Conservation (phyloP, 192 early-diverging fungal genomes). For the Spinellus fusiger region DNA sequence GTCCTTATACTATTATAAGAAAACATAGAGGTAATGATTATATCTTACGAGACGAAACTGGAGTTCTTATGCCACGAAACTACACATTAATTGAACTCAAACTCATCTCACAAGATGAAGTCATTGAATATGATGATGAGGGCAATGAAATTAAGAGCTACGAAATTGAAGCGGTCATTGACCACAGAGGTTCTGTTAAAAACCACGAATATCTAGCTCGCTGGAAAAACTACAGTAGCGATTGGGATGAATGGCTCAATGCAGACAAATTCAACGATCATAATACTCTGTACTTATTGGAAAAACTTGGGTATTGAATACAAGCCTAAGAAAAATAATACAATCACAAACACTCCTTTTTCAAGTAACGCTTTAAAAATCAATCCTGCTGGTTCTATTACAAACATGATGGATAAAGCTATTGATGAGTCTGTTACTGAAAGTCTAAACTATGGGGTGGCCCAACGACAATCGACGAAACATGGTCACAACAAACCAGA, state of each 20-base stretch:
- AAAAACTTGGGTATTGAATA: neutral
- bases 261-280: neutral
- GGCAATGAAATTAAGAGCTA: too few species aligned
- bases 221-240: neutral
- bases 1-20: neutral
- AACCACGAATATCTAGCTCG: constrained; percentile 12
- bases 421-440: too few species aligned
- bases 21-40: neutral
- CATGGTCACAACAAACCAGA: too few species aligned
- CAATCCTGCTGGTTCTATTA: too few species aligned
- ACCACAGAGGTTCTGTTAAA: neutral
- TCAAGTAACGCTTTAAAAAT: too few species aligned
- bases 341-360: neutral
- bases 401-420: too few species aligned
- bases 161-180: neutral
- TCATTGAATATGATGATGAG: too few species aligned
- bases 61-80: neutral
- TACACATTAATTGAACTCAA: neutral
- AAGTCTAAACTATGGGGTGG: too few species aligned
- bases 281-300: neutral
- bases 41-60: neutral
- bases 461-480: too few species aligned
- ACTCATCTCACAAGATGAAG: neutral
- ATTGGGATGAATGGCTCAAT: neutral
- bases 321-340: neutral